These are phyloP conservation scores for Ensete ventricosum DNA, from an alignment of 176 grass and related monocot genomes.

Conservation along the genomic window DNA sequence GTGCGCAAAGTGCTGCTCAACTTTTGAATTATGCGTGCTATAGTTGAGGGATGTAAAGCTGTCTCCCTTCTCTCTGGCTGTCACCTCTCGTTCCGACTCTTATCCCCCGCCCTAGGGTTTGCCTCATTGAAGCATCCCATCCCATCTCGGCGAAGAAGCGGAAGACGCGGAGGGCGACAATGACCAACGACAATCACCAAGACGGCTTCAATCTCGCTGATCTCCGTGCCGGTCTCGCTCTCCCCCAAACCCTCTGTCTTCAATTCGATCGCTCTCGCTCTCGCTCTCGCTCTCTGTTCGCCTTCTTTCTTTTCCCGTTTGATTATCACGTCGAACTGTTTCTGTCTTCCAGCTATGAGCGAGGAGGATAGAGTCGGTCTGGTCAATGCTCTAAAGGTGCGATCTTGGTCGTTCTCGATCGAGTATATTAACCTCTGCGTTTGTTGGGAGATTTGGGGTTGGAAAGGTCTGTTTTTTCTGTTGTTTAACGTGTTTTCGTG, in stretches of 20 bases:
- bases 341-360: not conserved
- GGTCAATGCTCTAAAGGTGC: slow-evolving; percentile 19
- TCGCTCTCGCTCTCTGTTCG: not conserved
- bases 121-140: no score
- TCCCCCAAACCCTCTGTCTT: no score
- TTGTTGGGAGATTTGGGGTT: not conserved
- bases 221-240: not conserved
- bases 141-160: not conserved
- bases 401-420: not conserved
- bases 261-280: not conserved
- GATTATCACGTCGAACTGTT: not conserved
- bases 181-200: slow-evolving; percentile 10
- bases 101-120: no score
- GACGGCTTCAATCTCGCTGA: slow-evolving; percentile 1
- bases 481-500: not conserved
- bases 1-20: no score
- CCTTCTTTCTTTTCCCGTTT: not conserved
- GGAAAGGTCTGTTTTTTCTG: not conserved
- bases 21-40: no score
- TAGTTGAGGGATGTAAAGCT: no score
- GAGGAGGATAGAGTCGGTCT: slow-evolving; percentile 14
- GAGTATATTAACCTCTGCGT: no score
- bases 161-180: not conserved
- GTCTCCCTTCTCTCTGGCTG: no score
- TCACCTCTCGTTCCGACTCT: no score